Percentiles rank a stretch among this genome's conserved stretches.
phyloP scores from a whole-genome alignment of 2,329 filamentous ascomycete species.

The Ophiostoma australiae region DNA sequence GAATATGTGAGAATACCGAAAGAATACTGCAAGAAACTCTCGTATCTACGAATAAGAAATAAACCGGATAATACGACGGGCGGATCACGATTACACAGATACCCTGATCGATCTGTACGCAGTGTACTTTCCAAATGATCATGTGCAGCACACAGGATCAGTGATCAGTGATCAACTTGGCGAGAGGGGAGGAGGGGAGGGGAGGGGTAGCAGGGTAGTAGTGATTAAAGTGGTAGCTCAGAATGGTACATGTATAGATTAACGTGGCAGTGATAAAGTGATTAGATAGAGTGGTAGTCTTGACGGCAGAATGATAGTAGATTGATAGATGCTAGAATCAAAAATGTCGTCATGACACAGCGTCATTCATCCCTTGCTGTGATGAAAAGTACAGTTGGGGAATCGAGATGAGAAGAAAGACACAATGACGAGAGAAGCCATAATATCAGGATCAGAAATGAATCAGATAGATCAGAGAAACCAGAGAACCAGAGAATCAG shows the following conservation, averaged over 20 bases:
- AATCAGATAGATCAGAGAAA: background rate
- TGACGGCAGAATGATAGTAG: background rate
- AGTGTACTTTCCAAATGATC: background rate
- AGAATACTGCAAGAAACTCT: no score
- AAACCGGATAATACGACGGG: background rate
- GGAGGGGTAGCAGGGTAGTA: background rate
- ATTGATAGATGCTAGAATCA: no score
- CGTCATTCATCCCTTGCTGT: background rate
- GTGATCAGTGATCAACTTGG: background rate
- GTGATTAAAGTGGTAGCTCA: background rate
- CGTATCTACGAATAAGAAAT: no score
- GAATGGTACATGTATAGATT: background rate
- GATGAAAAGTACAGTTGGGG: background rate
- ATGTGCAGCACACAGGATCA: background rate
- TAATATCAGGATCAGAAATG: background rate
- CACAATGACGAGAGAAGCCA: background rate
- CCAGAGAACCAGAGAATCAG: no score
- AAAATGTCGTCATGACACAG: background rate
- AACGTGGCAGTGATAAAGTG: background rate
- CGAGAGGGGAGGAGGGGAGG: background rate
- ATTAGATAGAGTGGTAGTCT: background rate
- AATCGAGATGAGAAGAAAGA: background rate
- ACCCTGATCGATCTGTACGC: background rate
- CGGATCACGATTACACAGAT: background rate
- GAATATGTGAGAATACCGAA: no score